Evolutionary conservation across 2,329 filamentous ascomycete species (phyloP).

Genomic region (Sporothrix dimorphospora): DNA sequence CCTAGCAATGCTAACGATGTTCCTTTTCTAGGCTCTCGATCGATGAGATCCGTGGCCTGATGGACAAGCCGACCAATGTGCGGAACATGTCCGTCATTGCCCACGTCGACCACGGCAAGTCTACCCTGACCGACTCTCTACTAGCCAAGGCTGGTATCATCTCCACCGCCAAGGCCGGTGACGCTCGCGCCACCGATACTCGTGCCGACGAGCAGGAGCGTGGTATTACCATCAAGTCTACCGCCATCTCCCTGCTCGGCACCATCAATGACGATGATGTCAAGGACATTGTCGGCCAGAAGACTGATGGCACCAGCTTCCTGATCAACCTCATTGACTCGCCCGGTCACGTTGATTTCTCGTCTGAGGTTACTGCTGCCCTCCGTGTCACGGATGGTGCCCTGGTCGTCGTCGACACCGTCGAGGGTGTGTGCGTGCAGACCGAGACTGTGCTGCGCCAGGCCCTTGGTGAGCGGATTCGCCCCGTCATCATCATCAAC

Average conservation of each 20-base stretch:
- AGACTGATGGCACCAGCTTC: slow-evolving; percentile 92
- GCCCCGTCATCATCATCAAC: slow-evolving; percentile 99
- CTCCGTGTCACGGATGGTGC: slow-evolving; percentile 99
- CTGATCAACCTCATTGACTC: slow-evolving; percentile 99
- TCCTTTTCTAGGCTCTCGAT: slow-evolving; percentile 84
- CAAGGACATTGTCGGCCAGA: slow-evolving; percentile 89
- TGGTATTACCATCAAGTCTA: slow-evolving; percentile 99
- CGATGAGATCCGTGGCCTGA: slow-evolving; percentile 81
- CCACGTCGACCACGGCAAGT: slow-evolving; percentile 99
- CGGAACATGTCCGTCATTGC: slow-evolving; percentile 82
- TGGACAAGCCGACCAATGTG: slow-evolving; percentile 74
- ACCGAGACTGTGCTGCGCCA: slow-evolving; percentile 99
- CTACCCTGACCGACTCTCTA: slow-evolving; percentile 98
- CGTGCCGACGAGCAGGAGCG: slow-evolving; percentile 98
- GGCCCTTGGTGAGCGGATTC: slow-evolving; percentile 99
- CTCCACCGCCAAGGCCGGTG: slow-evolving; percentile 95
- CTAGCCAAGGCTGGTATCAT: slow-evolving; percentile 99
- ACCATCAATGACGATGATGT: slow-evolving; percentile 80
- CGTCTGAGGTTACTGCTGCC: slow-evolving; percentile 97
- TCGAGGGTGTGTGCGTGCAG: slow-evolving; percentile 99
- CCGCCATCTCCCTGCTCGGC: slow-evolving; percentile 97
- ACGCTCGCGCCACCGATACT: slow-evolving; percentile 94
- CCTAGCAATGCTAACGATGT: slow-evolving; percentile 49
- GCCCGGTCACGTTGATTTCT: slow-evolving; percentile 99
- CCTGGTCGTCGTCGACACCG: slow-evolving; percentile 98